Conservation (phyloP, 768 basidiomycete genomes). For the Lactarius pseudohatsudake region DNA sequence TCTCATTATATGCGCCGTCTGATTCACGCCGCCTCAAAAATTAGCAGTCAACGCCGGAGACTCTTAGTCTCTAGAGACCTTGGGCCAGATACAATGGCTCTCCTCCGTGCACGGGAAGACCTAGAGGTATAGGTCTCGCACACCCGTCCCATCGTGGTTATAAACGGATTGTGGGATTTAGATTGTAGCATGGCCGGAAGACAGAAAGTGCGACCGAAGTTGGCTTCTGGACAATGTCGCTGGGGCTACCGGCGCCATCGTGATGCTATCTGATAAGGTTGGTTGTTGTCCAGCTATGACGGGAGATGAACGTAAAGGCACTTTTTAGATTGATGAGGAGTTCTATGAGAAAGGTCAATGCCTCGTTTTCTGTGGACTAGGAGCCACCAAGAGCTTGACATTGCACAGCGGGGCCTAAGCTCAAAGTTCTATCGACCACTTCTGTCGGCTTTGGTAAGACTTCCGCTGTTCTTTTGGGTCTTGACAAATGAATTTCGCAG, state of each 20-base stretch:
- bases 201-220: conserved; percentile 52
- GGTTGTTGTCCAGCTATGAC: conserved; percentile 19
- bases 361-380: not conserved
- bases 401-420: conserved; percentile 62
- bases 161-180: conserved; percentile 30
- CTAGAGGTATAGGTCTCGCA: conserved; percentile 47
- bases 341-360: conserved; percentile 55
- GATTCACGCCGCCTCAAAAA: conserved; percentile 2
- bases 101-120: conserved; percentile 49
- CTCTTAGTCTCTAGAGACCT: conserved; percentile 62
- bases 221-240: conserved; percentile 75
- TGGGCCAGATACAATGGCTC: conserved; percentile 62
- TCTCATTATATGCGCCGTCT: conserved; percentile 2
- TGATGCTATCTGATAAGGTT: conserved; percentile 75
- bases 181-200: conserved; percentile 53
- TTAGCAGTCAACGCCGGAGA: conserved; percentile 33
- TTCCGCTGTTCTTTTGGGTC: not conserved
- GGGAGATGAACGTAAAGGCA: conserved; percentile 10
- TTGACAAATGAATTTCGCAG: conserved; percentile 41
- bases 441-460: conserved; percentile 81
- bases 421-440: conserved; percentile 90
- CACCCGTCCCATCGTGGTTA: not conserved
- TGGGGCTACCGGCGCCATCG: conserved; percentile 57
- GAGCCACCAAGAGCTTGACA: not conserved
- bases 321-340: conserved; percentile 65